Conservation (phyloP, 768 basidiomycete species). For the Leccinum broughii region DNA sequence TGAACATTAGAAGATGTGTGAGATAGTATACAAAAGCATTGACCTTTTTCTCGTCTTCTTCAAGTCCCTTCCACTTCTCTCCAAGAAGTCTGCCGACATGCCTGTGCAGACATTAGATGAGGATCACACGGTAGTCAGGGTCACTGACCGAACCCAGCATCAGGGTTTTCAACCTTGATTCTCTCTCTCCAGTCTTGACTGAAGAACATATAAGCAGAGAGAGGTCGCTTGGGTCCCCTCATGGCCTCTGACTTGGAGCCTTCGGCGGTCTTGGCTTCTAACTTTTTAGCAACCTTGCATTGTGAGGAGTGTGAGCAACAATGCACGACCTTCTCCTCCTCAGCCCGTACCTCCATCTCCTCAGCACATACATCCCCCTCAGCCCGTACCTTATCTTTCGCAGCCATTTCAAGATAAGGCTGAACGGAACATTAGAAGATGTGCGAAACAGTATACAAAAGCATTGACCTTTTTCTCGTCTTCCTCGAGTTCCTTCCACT, state of each 20-base stretch:
- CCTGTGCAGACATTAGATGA: slow-evolving; percentile 44
- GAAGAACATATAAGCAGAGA: slow-evolving; percentile 99
- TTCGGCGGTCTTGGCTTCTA: slow-evolving; percentile 50
- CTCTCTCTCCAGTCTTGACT: slow-evolving; percentile 93
- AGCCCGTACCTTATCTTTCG: slow-evolving; percentile 83
- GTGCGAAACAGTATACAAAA: background rate
- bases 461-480: slow-evolving; percentile 84
- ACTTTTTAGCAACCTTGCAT: slow-evolving; percentile 78
- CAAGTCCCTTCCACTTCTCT: slow-evolving; percentile 95
- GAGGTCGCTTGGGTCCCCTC: slow-evolving; percentile 75
- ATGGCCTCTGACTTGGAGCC: slow-evolving; percentile 75
- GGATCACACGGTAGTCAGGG: slow-evolving; percentile 3
- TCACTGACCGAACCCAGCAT: slow-evolving; percentile 81
- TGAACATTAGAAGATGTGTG: slow-evolving; percentile 10
- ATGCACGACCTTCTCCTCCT: no score
- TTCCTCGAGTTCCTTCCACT: slow-evolving; percentile 95
- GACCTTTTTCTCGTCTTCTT: slow-evolving; percentile 90
- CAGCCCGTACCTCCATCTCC: no score
- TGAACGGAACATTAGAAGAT: slow-evolving; percentile 32
- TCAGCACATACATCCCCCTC: slow-evolving; percentile 36
- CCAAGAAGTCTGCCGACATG: slow-evolving; percentile 93
- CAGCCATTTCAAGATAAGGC: slow-evolving; percentile 89
- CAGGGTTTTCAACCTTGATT: slow-evolving; percentile 95
- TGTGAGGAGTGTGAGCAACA: slow-evolving; percentile 24
- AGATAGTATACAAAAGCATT: slow-evolving; percentile 9